Conservation (phyloP, 495 filamentous ascomycete species). For the Parathielavia appendiculata region DNA sequence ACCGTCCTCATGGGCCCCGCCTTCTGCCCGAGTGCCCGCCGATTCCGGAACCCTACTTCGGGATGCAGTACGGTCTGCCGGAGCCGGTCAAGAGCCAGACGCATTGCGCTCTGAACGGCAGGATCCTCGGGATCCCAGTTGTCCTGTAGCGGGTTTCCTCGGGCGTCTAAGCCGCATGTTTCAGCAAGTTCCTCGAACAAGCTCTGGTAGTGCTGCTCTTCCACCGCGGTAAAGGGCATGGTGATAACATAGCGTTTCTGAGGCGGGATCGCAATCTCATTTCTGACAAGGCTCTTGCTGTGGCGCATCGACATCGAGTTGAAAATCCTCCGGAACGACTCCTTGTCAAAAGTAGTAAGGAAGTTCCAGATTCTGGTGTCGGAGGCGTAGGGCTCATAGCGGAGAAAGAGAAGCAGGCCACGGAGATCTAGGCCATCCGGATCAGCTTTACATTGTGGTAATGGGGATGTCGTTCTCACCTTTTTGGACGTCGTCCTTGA, state of each 20-base stretch:
- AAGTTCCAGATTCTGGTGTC: slow-evolving; percentile 59
- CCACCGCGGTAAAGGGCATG: slow-evolving; percentile 78
- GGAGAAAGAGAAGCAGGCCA: slow-evolving; percentile 75
- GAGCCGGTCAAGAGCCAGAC: slow-evolving; percentile 47
- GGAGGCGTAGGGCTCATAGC: slow-evolving; percentile 66
- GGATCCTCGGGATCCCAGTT: slow-evolving; percentile 61
- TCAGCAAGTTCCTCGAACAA: slow-evolving; percentile 68
- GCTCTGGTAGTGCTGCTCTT: slow-evolving; percentile 78
- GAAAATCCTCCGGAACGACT: slow-evolving; percentile 62
- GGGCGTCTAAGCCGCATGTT: slow-evolving; percentile 56
- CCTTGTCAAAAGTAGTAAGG: slow-evolving; percentile 53
- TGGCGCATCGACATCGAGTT: slow-evolving; percentile 69
- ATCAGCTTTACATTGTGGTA: background rate
- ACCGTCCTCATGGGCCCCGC: slow-evolving; percentile 70
- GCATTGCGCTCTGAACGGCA: slow-evolving; percentile 57
- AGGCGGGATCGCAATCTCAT: slow-evolving; percentile 64
- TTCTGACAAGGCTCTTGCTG: slow-evolving; percentile 71
- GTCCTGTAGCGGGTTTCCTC: slow-evolving; percentile 55
- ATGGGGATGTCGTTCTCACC: slow-evolving; percentile 11
- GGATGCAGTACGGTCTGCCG: slow-evolving; percentile 87
- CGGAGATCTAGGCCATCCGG: slow-evolving; percentile 44
- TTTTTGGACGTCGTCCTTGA: slow-evolving; percentile 66
- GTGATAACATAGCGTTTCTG: slow-evolving; percentile 85
- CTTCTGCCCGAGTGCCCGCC: slow-evolving; percentile 58
- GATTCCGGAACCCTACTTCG: slow-evolving; percentile 62